Base-by-base conservation (phyloP, 164 flowering plant species). In the Berberis thunbergii region DNA sequence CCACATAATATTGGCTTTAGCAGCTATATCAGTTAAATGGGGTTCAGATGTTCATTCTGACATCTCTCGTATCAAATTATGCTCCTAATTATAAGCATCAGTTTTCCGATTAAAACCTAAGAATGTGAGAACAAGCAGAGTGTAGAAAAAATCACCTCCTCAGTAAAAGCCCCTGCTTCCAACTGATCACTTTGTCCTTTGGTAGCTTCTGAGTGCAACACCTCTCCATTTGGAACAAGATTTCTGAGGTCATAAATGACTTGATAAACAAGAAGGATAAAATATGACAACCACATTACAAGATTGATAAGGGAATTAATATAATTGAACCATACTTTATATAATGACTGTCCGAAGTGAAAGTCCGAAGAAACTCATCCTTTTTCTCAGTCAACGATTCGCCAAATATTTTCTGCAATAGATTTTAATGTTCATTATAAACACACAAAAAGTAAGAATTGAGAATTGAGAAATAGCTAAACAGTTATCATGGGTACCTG, bases 361-460 rank as follows among this genome's bases (percentile, higher is more conserved):
- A 93, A n/a, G 88, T 79, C 70, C 79, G 78, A 64, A 87, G 89
- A 69, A 93, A 88, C 50, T 81, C 91, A 42, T 90, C 91, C 69
- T 84, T 87, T 57, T 65, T 70, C 69, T 84, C 92, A 48, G 87
- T 69, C 65, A 93, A 76, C 69, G 86, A 87, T 69, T 83, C 91
- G 64, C 86, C 97, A 75, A 93, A 87, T 59, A 93, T 88, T 56
- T 70, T 73, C 98, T 93, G 88, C 11, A 7, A 59, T 45, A 66
- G 13, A 8, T 60, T 41, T 6, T 7, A 57, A 8, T 11, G 55
- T 61, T 65, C 39, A 73, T 53, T 45, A 72, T 12, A 55, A 11
- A 57, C 40, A 7, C 13, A 41, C 49, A 50, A 42, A 65, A 57
- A 11, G 7, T 41, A 64, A 49, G 48, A 12, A 57, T 43, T n/a